phyloP scores from a whole-genome alignment of 371 early-diverging fungal genomes.

The Saksenaea vasiformis region DNA sequence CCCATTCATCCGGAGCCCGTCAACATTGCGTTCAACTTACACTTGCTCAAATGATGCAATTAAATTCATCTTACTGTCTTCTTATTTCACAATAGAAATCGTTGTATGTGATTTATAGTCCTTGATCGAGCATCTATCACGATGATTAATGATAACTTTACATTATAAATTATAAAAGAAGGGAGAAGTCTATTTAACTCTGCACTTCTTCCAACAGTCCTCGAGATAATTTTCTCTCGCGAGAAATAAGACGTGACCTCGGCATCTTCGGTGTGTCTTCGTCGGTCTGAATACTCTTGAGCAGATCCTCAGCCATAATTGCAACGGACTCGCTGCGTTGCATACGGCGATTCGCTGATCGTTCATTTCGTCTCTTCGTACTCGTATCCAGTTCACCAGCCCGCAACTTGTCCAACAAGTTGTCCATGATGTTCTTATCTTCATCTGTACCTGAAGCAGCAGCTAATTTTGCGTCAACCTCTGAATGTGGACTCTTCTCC shows the following conservation, averaged over 20 bases:
- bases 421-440: slow-evolving; percentile 83
- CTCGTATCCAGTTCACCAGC: slow-evolving; percentile 72
- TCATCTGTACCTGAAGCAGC: slow-evolving; percentile 46
- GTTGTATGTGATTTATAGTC: background rate
- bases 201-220: background rate
- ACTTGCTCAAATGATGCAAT: no score
- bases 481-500: background rate
- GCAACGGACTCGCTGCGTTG: slow-evolving; percentile 64
- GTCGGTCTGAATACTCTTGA: slow-evolving; percentile 65
- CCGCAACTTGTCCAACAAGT: slow-evolving; percentile 73
- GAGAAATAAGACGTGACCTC: background rate
- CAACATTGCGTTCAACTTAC: no score
- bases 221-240: background rate
- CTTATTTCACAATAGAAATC: background rate
- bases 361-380: slow-evolving; percentile 51
- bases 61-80: no score
- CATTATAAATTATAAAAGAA: background rate
- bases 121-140: background rate
- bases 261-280: slow-evolving; percentile 23
- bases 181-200: background rate
- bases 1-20: no score
- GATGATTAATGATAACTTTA: background rate
- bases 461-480: slow-evolving; percentile 23
- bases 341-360: slow-evolving; percentile 39
- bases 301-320: slow-evolving; percentile 70